Percentiles rank a stretch among this genome's conserved stretches.
Evolutionary conservation across 2,329 filamentous ascomycete genomes (phyloP).

Genomic region (Microdochium nivale): DNA sequence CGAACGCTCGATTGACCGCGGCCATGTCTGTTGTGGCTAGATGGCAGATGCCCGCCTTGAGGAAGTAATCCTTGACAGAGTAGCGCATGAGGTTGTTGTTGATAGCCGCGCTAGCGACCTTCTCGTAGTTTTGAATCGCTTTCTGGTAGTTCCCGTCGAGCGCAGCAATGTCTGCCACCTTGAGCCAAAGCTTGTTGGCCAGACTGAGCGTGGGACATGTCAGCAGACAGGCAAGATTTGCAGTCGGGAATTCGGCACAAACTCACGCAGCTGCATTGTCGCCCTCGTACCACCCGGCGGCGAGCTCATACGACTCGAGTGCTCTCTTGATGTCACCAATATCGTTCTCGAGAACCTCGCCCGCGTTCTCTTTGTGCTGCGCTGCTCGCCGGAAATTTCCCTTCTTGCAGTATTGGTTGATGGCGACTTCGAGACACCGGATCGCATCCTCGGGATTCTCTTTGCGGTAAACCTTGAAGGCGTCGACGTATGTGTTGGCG

Average conservation of each 20-base stretch:
- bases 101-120: constrained; percentile 68
- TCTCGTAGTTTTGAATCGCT: constrained; percentile 74
- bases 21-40: constrained; percentile 68
- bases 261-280: constrained; percentile 77
- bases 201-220: constrained; percentile 42
- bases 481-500: constrained; percentile 79
- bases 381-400: constrained; percentile 89
- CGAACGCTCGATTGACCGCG: constrained; percentile 68
- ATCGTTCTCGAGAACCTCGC: constrained; percentile 77
- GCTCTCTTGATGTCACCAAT: constrained; percentile 71
- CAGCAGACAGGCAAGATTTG: neutral
- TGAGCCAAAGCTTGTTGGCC: constrained; percentile 89
- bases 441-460: constrained; percentile 76
- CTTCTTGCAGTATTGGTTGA: constrained; percentile 78
- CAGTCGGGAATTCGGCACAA: neutral
- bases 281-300: constrained; percentile 81
- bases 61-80: constrained; percentile 90
- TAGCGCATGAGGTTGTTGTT: constrained; percentile 90
- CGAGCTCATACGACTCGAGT: constrained; percentile 74
- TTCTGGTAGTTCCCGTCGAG: constrained; percentile 78
- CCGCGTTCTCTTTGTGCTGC: constrained; percentile 81
- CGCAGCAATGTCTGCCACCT: constrained; percentile 81
- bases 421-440: constrained; percentile 68
- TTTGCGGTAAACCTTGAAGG: constrained; percentile 91
- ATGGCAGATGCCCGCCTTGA: constrained; percentile 90